Conservation (phyloP, 257 asterid species). For the Scutellaria galericulata region DNA sequence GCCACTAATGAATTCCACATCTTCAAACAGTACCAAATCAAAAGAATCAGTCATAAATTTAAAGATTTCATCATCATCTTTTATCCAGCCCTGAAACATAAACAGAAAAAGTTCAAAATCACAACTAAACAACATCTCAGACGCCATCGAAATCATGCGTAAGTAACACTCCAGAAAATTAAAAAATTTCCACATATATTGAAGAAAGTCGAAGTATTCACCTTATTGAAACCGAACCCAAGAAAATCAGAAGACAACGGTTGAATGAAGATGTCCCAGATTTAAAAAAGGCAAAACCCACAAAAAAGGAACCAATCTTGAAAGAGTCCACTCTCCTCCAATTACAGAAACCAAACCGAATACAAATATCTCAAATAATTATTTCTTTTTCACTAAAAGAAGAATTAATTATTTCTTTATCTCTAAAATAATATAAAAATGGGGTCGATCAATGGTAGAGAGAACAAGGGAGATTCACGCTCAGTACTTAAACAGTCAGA, state of each 20-base stretch:
- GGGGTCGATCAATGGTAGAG: conserved; percentile 37
- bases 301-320: conserved; percentile 37
- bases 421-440: background rate
- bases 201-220: conserved; percentile 8
- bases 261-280: conserved; percentile 27
- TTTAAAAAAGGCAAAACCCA: conserved; percentile 22
- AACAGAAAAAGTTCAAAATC: background rate
- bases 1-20: conserved; percentile 1
- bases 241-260: conserved; percentile 12
- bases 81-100: conserved; percentile 26
- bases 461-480: conserved; percentile 30
- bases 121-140: background rate
- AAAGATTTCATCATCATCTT: conserved; percentile 19
- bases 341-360: conserved; percentile 11
- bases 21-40: conserved; percentile 25
- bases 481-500: background rate
- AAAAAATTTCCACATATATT: background rate
- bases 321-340: conserved; percentile 32
- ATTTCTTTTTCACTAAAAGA: background rate
- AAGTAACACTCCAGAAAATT: background rate
- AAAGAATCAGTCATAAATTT: conserved; percentile 20
- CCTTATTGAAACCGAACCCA: conserved; percentile 18
- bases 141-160: conserved; percentile 1
- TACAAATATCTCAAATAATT: background rate
- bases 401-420: background rate